These are phyloP conservation scores for Aspergillus incahuasiensis DNA, from an alignment of 495 filamentous ascomycete genomes.

Conservation along the genomic window DNA sequence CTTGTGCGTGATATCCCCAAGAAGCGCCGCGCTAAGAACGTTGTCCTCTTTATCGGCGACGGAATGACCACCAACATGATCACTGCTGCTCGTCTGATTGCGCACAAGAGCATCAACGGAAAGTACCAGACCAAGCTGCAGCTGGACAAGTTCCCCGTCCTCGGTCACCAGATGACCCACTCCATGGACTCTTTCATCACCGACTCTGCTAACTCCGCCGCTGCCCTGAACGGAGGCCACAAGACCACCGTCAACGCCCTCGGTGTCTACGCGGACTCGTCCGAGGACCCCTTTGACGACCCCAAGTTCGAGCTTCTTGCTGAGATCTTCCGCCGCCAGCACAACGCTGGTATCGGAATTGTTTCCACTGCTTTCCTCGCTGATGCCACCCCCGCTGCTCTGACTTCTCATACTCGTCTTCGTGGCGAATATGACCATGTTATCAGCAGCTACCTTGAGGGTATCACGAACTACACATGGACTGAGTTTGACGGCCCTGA, in stretches of 20 bases:
- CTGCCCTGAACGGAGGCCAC: conserved; percentile 68
- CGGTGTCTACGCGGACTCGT: conserved; percentile 68
- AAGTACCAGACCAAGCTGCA: conserved; percentile 63
- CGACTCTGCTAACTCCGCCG: conserved; percentile 71
- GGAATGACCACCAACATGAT: conserved; percentile 81
- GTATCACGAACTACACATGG: conserved; percentile 61
- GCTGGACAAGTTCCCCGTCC: conserved; percentile 67
- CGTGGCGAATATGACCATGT: conserved; percentile 59
- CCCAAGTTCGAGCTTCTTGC: conserved; percentile 75
- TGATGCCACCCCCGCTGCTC: conserved; percentile 66
- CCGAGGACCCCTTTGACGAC: conserved; percentile 60
- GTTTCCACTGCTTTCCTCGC: conserved; percentile 67
- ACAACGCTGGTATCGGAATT: conserved; percentile 48
- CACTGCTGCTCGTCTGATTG: conserved; percentile 66
- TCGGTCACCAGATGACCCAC: conserved; percentile 69
- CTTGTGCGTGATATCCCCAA: conserved; percentile 59
- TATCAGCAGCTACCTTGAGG: conserved; percentile 56
- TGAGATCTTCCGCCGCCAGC: conserved; percentile 60
- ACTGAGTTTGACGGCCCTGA: conserved; percentile 61
- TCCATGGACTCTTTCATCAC: conserved; percentile 74
- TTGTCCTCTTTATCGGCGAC: conserved; percentile 73
- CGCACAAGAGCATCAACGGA: conserved; percentile 69
- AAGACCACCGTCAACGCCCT: conserved; percentile 71
- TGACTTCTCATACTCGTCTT: conserved; percentile 60
- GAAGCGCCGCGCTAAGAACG: conserved; percentile 68